Conservation (phyloP, 345 rosid genomes). For the Eucalyptus marginata region DNA sequence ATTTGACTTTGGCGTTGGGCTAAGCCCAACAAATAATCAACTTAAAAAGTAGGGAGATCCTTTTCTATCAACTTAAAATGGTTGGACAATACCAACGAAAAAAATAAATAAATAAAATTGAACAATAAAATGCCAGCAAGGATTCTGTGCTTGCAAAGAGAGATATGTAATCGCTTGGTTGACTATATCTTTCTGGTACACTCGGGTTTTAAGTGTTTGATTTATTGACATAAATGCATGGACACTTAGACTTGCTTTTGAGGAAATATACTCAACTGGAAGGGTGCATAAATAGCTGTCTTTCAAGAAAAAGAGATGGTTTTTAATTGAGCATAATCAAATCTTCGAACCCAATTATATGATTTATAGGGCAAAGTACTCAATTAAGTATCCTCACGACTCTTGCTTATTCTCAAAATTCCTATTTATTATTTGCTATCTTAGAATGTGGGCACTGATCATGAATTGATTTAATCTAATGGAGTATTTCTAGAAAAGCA, state of each 20-base stretch:
- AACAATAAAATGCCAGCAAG: not conserved
- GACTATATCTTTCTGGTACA: not conserved
- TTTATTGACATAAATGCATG: not conserved
- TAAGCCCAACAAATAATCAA: not conserved
- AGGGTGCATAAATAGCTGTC: not conserved
- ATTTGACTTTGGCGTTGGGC: not conserved
- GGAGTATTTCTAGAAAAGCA: accelerated
- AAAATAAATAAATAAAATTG: not conserved
- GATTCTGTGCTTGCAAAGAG: not conserved
- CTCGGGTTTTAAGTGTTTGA: not conserved
- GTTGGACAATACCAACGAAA: no score
- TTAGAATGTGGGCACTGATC: no score
- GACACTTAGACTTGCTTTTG: not conserved
- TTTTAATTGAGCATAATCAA: not conserved
- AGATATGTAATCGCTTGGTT: not conserved
- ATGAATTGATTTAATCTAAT: no score
- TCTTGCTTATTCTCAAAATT: no score
- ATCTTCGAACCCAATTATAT: not conserved
- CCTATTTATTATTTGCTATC: no score
- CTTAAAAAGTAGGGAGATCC: not conserved
- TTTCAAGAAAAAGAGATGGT: not conserved
- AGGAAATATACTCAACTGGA: not conserved
- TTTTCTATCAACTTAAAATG: not conserved
- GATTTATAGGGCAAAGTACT: not conserved
- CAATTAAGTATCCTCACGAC: no score